Evolutionary conservation across 768 basidiomycete genomes (phyloP).

Genomic region (Boletellus ananiceps): DNA sequence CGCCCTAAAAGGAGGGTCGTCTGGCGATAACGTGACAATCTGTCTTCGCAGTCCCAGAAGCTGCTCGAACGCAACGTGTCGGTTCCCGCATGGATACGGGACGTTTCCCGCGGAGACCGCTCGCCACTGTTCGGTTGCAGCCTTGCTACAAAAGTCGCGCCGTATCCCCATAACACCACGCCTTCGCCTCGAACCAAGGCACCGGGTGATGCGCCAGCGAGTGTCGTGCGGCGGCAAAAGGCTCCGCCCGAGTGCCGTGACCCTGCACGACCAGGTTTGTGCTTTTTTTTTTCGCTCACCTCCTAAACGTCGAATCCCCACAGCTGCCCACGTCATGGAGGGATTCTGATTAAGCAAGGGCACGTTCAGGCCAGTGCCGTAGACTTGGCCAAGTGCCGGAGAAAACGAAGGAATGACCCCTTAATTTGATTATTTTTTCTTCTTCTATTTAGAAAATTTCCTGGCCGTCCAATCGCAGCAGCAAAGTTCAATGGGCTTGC

Average conservation of each 20-base stretch:
- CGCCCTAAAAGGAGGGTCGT: constrained; percentile 4
- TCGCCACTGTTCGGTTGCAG: constrained; percentile 9
- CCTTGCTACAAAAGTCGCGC: constrained; percentile 11
- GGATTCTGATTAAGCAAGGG: constrained; percentile 6
- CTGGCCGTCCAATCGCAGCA: neutral
- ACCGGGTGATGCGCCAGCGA: no score
- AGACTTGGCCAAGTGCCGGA: no score
- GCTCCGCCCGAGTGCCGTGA: no score
- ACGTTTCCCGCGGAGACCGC: constrained; percentile 29
- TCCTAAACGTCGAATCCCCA: constrained; percentile 20
- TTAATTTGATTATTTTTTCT: constrained; percentile 12
- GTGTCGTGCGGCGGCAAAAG: no score
- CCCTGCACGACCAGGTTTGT: no score
- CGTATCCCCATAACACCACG: constrained; percentile 18
- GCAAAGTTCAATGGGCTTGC: no score
- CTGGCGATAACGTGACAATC: constrained; percentile 21
- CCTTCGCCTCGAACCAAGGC: no score
- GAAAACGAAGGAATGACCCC: constrained; percentile 1
- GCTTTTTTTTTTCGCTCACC: neutral
- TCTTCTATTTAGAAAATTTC: neutral
- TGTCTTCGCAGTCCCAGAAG: constrained; percentile 18
- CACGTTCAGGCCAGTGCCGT: neutral
- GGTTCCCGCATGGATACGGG: constrained; percentile 26
- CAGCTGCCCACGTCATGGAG: constrained; percentile 22
- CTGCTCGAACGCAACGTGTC: constrained; percentile 20